Base-by-base conservation (phyloP, 164 flowering plant genomes). In the Vitis amurensis region DNA sequence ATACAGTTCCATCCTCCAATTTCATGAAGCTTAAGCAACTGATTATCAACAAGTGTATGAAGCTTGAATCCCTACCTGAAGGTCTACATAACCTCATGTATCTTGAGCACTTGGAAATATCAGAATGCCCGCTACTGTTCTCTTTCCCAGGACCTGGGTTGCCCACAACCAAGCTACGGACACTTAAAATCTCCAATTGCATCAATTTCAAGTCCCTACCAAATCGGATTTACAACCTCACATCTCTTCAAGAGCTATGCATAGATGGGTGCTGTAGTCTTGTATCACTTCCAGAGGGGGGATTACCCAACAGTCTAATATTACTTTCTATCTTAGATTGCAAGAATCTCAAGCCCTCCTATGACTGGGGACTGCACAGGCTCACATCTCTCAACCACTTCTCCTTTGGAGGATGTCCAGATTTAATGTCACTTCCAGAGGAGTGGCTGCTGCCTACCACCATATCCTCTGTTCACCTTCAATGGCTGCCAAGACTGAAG, bases 141-240 rank as follows among this genome's bases (percentile, higher is more conserved):
- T 72, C 58, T 4, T 76, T 79, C 57, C 77, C 76, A 1, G 47
- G 59, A 37, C 53, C n/a, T 10, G 77, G 79, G 37, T 55, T 73
- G 50, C 77, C 72, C 13, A 2, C n/a, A 23, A 11, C 65, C 50
- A 64, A n/a, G 16, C 60, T 80, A 49, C 52, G 19, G 47, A 23
- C 62, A 13, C 13, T 80, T 37, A 12, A 11, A 3, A 56, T 80
- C 37, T 30, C 14, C 29, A 48, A 71, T 16, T 80, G 79, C 55
- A 44, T 27, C 8, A 71, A 69, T 64, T 76, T 80, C 49, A 62
- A 15, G 59, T 67, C 64, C 58, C 58, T 73, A 2, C 73, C 77
- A 5, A 23, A 71, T 51, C 50, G 69, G 37, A 56, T 71, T 58
- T 64, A 67, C n/a, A 61, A 29, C 50, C 73, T 71, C 64, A 70